A percentile compares a stretch with the other conserved stretches of the same genome.
Conservation (phyloP, 2,329 filamentous ascomycete genomes). For the Fonsecaea multimorphosa region DNA sequence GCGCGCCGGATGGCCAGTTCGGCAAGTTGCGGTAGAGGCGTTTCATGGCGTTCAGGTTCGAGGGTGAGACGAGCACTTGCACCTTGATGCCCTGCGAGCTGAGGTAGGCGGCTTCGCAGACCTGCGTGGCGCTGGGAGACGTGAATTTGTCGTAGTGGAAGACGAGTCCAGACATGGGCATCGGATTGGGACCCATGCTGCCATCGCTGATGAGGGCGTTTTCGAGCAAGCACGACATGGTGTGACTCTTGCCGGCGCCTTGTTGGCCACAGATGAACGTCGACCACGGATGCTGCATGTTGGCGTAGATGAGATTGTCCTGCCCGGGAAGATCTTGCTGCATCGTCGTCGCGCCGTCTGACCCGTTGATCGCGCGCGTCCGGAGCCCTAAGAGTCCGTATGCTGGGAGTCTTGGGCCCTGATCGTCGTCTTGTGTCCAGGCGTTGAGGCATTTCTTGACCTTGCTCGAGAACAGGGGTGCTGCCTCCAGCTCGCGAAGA, state of each 20-base stretch:
- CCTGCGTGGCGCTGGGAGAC: constrained; percentile 45
- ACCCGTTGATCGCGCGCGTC: constrained; percentile 13
- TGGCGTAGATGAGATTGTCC: constrained; percentile 45
- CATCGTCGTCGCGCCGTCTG: constrained; percentile 9
- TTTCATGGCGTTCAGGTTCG: constrained; percentile 52
- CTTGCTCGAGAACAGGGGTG: constrained; percentile 6
- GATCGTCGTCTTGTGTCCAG: not conserved
- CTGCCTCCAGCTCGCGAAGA: not conserved
- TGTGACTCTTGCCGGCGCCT: constrained; percentile 67
- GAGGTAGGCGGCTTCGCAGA: constrained; percentile 64
- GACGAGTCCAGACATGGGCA: constrained; percentile 64
- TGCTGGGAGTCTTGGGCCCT: constrained; percentile 23
- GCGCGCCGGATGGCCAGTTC: constrained; percentile 38
- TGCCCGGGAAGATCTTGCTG: not conserved
- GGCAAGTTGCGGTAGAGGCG: constrained; percentile 51
- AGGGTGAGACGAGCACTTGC: constrained; percentile 58
- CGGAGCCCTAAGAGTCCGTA: constrained; percentile 38
- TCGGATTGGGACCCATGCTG: constrained; percentile 38
- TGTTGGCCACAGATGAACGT: constrained; percentile 69
- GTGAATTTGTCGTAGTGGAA: constrained; percentile 69
- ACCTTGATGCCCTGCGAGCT: constrained; percentile 56
- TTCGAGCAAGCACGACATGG: constrained; percentile 63
- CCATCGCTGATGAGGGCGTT: constrained; percentile 41
- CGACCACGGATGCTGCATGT: constrained; percentile 62
- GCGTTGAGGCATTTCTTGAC: constrained; percentile 1